phyloP scores from a whole-genome alignment of 164 flowering plant genomes.

The Tetrastigma voinierianum region DNA sequence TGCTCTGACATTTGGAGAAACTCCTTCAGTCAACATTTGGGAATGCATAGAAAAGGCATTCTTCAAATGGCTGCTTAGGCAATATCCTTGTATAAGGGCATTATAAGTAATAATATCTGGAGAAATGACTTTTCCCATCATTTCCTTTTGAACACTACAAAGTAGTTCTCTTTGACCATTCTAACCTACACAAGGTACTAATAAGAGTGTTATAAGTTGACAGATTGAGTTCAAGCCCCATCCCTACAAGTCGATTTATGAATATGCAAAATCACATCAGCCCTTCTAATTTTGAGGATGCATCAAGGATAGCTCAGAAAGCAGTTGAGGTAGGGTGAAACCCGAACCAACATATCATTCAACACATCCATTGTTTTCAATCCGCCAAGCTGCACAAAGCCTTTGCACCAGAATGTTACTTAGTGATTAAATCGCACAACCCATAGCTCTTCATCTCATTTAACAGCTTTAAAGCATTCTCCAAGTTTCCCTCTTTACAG shows the following conservation, averaged over 20 bases:
- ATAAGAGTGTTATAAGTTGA: slow-evolving; percentile 62
- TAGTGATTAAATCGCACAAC: slow-evolving; percentile 46
- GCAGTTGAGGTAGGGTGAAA: slow-evolving; percentile 40
- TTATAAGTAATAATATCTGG: slow-evolving; percentile 70
- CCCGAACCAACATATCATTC: slow-evolving; percentile 52
- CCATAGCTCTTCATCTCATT: slow-evolving; percentile 59
- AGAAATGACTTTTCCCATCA: slow-evolving; percentile 51
- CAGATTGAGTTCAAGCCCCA: slow-evolving; percentile 56
- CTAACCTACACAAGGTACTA: slow-evolving; percentile 53
- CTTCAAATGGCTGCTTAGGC: slow-evolving; percentile 55
- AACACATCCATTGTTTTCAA: slow-evolving; percentile 53
- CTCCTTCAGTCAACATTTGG: slow-evolving; percentile 62
- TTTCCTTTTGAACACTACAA: slow-evolving; percentile 47
- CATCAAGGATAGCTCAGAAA: slow-evolving; percentile 50
- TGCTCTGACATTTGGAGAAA: slow-evolving; percentile 60
- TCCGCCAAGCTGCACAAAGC: slow-evolving; percentile 52
- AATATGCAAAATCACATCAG: slow-evolving; percentile 45
- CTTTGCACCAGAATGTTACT: slow-evolving; percentile 50
- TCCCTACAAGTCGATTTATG: slow-evolving; percentile 53
- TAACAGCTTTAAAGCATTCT: slow-evolving; percentile 54
- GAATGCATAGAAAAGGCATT: slow-evolving; percentile 48
- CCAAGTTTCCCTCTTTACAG: slow-evolving; percentile 57
- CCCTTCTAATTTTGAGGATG: slow-evolving; percentile 50
- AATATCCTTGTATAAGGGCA: slow-evolving; percentile 68
- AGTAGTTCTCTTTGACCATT: slow-evolving; percentile 72